Base-by-base conservation (phyloP, 371 early-diverging fungal species). In the Batrachochytrium dendrobatidis region DNA sequence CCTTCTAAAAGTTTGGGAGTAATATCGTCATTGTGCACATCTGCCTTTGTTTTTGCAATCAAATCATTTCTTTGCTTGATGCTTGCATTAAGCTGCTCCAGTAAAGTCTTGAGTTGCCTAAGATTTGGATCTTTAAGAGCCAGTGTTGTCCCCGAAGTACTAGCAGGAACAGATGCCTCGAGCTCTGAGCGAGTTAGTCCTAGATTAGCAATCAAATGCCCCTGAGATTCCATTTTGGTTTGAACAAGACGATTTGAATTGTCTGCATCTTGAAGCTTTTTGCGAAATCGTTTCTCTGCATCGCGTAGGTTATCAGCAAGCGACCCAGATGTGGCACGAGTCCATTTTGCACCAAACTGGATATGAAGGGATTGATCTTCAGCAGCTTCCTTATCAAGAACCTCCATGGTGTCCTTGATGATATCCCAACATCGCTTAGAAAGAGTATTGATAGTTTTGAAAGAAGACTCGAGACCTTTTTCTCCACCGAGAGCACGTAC, bases 11-110 rank as follows among this genome's bases (percentile, higher is more conserved):
- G 57, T n/a, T 33, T 34, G 10, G 68, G 60, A 7, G 81, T 76
- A 54, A 92, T 86, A 58, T 92, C 90, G 63, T 92, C 91, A 33
- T 75, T 72, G 20, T 74, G 72, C 0, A 85, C 74, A 24, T 80
- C 53, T 26, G 72, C 59, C 55, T 77, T 77, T 8, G 84, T 70
- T 58, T 85, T 80, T 29, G 81, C 79, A 28, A 83, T 61, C 0
- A 83, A 65, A 20, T 74, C 73, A 32, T 70, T 60, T 6, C 87
- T 77, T 25, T 74, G 75, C 20, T 76, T 74, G 12, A 69, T 67
- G 64, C 81, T 75, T 22, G 66, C 53, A 17, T 69, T 64, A 2
- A 82, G 72, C 29, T 81, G 71, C 32, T 74, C 72, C 44, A 83
- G 56, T 17, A 79, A 61, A 60, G 63, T 64, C 35, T 80, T 79